Base-by-base conservation (phyloP, 768 basidiomycete genomes). In the Boletellus ananas region DNA sequence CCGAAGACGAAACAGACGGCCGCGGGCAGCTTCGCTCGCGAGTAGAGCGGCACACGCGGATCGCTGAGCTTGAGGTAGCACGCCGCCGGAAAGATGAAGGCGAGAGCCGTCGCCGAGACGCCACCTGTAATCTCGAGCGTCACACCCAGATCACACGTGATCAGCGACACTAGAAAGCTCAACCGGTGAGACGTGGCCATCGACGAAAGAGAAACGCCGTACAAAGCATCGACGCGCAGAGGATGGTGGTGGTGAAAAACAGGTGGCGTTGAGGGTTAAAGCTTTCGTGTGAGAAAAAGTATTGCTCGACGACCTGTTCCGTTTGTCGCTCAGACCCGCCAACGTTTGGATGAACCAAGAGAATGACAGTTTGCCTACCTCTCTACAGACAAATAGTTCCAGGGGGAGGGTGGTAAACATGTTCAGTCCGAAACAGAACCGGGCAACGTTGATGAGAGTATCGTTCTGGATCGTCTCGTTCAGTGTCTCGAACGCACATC, bases 71-170 rank as follows among this genome's bases (percentile, higher is more conserved):
- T 87, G 60, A 90, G 71, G 72, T 89, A 93, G 66, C 92, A 95
- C 3, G 81, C 84, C 0, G 92, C 86, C 10, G 92, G 88, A 64
- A 93, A 93, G 56, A 97, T 93, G 72, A 85, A 97, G 4, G 95
- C 95, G 10, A 97, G 79, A 0, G 92, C 83, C 0, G 93, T 92
- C 6, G 90, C 90, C 13, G 90, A 90, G 11, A 90, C 79, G n/a
- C 95, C 95, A n/a, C 96, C 96, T 0, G 94, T 94, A 38, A 99
- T 88, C 72, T 99, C 96, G 34, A 99, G 84, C 72, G 95, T 96
- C 39, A 97, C 87, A n/a, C 96, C 96, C 13, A 99, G 79, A 67
- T 99, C 95, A 64, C 94, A 96, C 1, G 95, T 97, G 50, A 94
- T 77, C 47, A 97, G 76, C 5, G 95, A 83, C 51, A 96, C 94